Percentiles rank a stretch among this genome's conserved stretches.
These are phyloP conservation scores for Yamadazyma tumulicola DNA, from an alignment of 805 yeast species.

Conservation along the genomic window DNA sequence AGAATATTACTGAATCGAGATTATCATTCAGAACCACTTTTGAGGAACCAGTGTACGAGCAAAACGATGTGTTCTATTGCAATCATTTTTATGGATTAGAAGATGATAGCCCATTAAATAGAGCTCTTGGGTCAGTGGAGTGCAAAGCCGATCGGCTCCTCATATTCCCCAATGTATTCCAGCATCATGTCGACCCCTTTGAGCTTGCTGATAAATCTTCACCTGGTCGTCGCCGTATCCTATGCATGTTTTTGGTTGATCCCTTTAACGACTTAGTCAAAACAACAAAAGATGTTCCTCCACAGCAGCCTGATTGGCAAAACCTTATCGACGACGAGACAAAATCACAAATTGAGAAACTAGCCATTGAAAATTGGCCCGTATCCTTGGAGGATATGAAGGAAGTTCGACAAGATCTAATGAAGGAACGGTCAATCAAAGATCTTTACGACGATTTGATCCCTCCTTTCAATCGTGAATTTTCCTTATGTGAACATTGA, in stretches of 20 bases:
- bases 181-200: constrained; percentile 39
- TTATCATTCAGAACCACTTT: constrained; percentile 27
- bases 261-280: constrained; percentile 27
- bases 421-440: constrained; percentile 26
- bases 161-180: constrained; percentile 37
- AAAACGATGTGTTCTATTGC: constrained; percentile 24
- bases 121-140: constrained; percentile 22
- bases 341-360: not conserved
- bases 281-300: constrained; percentile 32
- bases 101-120: constrained; percentile 24
- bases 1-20: constrained; percentile 33
- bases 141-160: constrained; percentile 24
- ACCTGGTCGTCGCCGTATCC: constrained; percentile 36
- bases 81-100: constrained; percentile 23
- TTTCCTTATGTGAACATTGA: constrained; percentile 34
- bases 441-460: constrained; percentile 12
- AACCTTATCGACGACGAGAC: constrained; percentile 1
- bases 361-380: constrained; percentile 1
- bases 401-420: constrained; percentile 22
- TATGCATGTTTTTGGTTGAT: constrained; percentile 38
- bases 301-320: constrained; percentile 37
- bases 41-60: constrained; percentile 34
- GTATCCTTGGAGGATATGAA: constrained; percentile 17
- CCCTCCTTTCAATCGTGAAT: constrained; percentile 17
- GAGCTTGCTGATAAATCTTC: constrained; percentile 31